Evolutionary conservation across 352 stramenopile genomes (phyloP).

Genomic region (Globisporangium alternatum): DNA sequence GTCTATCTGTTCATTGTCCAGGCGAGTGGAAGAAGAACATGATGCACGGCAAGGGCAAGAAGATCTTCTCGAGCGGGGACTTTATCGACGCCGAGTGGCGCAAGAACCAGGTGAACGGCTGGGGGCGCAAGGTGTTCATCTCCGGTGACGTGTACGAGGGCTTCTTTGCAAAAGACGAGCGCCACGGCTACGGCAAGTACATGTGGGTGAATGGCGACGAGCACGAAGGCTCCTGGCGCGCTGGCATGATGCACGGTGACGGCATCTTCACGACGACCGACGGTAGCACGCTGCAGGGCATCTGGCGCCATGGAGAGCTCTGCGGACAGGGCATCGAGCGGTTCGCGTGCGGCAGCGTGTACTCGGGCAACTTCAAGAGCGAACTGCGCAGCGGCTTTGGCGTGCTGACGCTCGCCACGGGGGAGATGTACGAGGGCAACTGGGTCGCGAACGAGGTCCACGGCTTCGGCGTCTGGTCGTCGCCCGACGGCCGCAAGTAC

Average conservation of each 20-base stretch:
- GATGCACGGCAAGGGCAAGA: slow-evolving; percentile 77
- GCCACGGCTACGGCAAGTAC: slow-evolving; percentile 65
- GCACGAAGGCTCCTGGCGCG: slow-evolving; percentile 57
- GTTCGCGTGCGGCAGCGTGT: slow-evolving; percentile 58
- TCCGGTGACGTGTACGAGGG: slow-evolving; percentile 74
- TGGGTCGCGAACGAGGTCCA: slow-evolving; percentile 48
- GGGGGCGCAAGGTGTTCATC: slow-evolving; percentile 57
- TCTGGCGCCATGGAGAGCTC: slow-evolving; percentile 44
- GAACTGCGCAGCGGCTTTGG: slow-evolving; percentile 53
- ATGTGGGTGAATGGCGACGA: slow-evolving; percentile 66
- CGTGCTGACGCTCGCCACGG: slow-evolving; percentile 47
- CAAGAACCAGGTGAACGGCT: slow-evolving; percentile 59
- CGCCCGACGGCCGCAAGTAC: slow-evolving; percentile 38
- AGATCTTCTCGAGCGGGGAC: slow-evolving; percentile 59
- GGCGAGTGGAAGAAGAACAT: slow-evolving; percentile 74
- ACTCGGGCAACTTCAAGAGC: slow-evolving; percentile 46
- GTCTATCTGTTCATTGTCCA: slow-evolving; percentile 12
- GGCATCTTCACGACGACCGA: slow-evolving; percentile 41
- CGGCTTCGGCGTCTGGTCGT: slow-evolving; percentile 66
- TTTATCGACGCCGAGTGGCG: slow-evolving; percentile 60
- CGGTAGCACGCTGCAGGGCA: slow-evolving; percentile 39
- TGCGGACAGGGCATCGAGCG: slow-evolving; percentile 43
- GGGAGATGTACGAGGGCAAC: slow-evolving; percentile 68
- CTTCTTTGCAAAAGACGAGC: slow-evolving; percentile 55
- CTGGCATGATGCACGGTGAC: slow-evolving; percentile 63